Base-by-base conservation (phyloP, 768 basidiomycete species). In the Hypholoma fasciculare region DNA sequence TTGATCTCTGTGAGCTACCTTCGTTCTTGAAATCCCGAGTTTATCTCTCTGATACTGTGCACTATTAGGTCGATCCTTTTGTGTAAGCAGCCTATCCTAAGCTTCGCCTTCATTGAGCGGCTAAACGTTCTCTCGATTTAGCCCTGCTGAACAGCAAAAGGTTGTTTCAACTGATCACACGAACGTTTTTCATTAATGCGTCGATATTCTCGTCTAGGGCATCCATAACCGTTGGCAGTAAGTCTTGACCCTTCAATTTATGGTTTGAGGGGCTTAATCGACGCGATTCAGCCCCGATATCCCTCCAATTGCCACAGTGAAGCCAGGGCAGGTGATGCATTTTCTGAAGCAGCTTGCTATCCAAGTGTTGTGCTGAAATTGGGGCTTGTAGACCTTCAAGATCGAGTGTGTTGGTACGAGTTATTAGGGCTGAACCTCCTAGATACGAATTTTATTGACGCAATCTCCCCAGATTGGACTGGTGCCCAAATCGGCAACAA, bases 401-500 rank as follows among this genome's bases (percentile, higher is more conserved):
- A 69, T 90, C 17, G 82, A 89, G 73, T 88, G 86, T 61, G 79
- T 87, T 39, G 87, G 87, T 85, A 65, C 48, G 82, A 49, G 3
- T 16, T 37, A 17, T 7, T 14, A 8, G n/a, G 3, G 23, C 1
- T 34, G 4, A 13, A 16, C 19, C 6, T 54, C 42, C 9, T 7
- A 47, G 17, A 12, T 4, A 13, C 23, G 16, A 34, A 13, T 34
- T 34, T 6, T 34, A 5, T 9, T 34, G 30, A 3, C 20, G 6
- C 23, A 19, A 50, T 16, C 16, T 17, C 13, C 16, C 9, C n/a
- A 88, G 88, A 89, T 63, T 91, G 88, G 89, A 91, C 88, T 14
- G 89, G 88, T 16, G 88, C 87, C 0, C 88, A 90, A 65, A 89
- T 90, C 49, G 86, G 87, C 44, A 90, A 89, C 67, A 90, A 89